Evolutionary conservation across 2,329 filamentous ascomycete species (phyloP).

Genomic region (Daldinia eschscholtzii): DNA sequence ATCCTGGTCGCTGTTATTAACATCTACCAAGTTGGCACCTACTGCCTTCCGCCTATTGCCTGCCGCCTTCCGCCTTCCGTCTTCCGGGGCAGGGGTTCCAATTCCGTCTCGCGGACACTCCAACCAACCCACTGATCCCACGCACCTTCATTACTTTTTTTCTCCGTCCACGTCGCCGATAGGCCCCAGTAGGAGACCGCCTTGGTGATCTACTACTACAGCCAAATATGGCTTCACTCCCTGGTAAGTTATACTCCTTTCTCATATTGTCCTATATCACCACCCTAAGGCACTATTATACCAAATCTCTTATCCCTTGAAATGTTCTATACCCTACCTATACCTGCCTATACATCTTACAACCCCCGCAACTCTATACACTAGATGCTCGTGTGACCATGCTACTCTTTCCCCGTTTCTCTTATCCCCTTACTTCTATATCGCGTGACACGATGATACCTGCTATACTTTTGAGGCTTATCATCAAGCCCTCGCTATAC

Average conservation of each 20-base stretch:
- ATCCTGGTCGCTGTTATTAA: background rate
- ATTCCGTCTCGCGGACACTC: background rate
- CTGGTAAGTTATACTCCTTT: background rate
- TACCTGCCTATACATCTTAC: background rate
- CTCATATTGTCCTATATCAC: background rate
- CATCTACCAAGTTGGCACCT: background rate
- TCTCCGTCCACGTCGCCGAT: background rate
- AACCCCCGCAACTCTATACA: background rate
- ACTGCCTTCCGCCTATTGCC: too few species aligned
- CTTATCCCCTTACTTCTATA: background rate
- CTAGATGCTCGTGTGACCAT: background rate
- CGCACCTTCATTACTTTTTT: background rate
- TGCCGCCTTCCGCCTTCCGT: background rate
- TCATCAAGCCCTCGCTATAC: background rate
- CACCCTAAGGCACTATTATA: background rate
- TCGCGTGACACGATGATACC: background rate
- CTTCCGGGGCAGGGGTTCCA: background rate
- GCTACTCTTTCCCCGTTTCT: background rate
- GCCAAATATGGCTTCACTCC: background rate
- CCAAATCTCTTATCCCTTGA: background rate
- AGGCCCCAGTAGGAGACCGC: background rate
- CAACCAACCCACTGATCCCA: too few species aligned
- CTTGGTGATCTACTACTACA: background rate
- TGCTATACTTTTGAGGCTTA: background rate
- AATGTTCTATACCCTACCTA: background rate